These are phyloP conservation scores for Xerocomus tenax DNA, from an alignment of 1,284 basidiomycete species.

Conservation along the genomic window DNA sequence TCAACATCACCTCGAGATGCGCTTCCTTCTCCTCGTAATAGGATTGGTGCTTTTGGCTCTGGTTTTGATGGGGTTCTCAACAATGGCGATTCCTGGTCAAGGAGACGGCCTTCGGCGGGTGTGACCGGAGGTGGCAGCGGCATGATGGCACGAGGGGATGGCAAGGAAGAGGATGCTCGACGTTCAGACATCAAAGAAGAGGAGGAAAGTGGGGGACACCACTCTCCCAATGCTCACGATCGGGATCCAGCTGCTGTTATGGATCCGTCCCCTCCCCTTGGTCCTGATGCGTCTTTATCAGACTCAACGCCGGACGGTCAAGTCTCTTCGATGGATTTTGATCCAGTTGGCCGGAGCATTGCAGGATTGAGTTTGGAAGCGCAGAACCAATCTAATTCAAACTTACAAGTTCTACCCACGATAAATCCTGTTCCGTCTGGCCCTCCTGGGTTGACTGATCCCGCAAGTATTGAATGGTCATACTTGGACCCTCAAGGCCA, in stretches of 20 bases:
- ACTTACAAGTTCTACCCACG: slow-evolving; percentile 12
- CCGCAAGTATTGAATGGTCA: slow-evolving; percentile 76
- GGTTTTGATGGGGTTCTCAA: slow-evolving; percentile 67
- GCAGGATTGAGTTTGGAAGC: slow-evolving; percentile 16
- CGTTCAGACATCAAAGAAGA: slow-evolving; percentile 50
- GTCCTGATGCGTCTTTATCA: slow-evolving; percentile 7
- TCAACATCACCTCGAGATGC: slow-evolving; percentile 51
- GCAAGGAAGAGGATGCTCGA: slow-evolving; percentile 37
- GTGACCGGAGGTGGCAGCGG: slow-evolving; percentile 35
- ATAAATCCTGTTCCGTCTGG: slow-evolving; percentile 22
- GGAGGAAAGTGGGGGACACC: slow-evolving; percentile 38
- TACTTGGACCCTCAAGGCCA: slow-evolving; percentile 87
- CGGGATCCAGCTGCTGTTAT: slow-evolving; percentile 4
- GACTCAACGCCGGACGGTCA: slow-evolving; percentile 7
- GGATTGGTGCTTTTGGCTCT: slow-evolving; percentile 44
- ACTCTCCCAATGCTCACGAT: slow-evolving; percentile 11
- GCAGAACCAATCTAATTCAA: slow-evolving; percentile 9
- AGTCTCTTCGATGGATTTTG: slow-evolving; percentile 8
- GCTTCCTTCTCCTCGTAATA: slow-evolving; percentile 58
- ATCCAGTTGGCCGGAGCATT: slow-evolving; percentile 11
- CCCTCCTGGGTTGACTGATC: slow-evolving; percentile 46
- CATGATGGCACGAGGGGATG: slow-evolving; percentile 32
- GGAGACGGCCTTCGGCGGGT: slow-evolving; percentile 50
- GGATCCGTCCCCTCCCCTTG: slow-evolving; percentile 12
- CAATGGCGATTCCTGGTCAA: slow-evolving; percentile 58